phyloP scores from a whole-genome alignment of 2,329 filamentous ascomycete species.

The Exophiala calicioides region DNA sequence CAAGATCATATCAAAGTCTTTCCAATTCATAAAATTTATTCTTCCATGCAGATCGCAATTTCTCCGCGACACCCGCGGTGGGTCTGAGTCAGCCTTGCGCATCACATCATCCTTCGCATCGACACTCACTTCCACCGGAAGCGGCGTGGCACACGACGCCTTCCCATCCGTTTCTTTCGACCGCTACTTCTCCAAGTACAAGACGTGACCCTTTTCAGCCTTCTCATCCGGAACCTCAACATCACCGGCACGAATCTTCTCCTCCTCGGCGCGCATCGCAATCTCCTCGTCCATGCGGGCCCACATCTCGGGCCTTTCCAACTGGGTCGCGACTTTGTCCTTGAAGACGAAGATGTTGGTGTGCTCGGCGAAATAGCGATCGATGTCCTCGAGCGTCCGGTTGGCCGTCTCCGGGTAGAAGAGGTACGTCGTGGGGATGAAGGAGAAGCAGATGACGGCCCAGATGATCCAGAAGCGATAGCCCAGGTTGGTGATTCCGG shows the following conservation, averaged over 20 bases:
- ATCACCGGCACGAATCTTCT: conserved; percentile 16
- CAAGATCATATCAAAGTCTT: no score
- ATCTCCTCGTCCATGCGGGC: conserved; percentile 23
- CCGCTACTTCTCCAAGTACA: conserved; percentile 22
- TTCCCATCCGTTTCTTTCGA: no score
- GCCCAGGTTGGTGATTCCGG: conserved; percentile 36
- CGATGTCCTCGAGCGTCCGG: conserved; percentile 37
- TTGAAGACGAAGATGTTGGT: conserved; percentile 26
- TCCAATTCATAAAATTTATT: no score
- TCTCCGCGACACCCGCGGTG: no score
- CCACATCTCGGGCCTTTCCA: conserved; percentile 24
- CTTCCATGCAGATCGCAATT: no score
- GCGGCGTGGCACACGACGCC: no score
- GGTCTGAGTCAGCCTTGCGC: no score
- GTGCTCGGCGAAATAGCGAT: conserved; percentile 34
- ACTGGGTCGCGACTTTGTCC: conserved; percentile 27
- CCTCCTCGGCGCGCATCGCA: conserved; percentile 14
- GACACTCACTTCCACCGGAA: no score
- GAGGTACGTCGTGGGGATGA: conserved; percentile 36
- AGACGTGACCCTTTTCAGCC: conserved; percentile 9
- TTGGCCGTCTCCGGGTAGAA: conserved; percentile 39
- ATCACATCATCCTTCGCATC: no score
- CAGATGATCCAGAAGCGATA: conserved; percentile 38
- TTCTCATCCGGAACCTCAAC: conserved; percentile 9
- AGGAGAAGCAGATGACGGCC: conserved; percentile 33